phyloP scores from a whole-genome alignment of 345 rosid genomes.

The Hibiscus mutabilis region DNA sequence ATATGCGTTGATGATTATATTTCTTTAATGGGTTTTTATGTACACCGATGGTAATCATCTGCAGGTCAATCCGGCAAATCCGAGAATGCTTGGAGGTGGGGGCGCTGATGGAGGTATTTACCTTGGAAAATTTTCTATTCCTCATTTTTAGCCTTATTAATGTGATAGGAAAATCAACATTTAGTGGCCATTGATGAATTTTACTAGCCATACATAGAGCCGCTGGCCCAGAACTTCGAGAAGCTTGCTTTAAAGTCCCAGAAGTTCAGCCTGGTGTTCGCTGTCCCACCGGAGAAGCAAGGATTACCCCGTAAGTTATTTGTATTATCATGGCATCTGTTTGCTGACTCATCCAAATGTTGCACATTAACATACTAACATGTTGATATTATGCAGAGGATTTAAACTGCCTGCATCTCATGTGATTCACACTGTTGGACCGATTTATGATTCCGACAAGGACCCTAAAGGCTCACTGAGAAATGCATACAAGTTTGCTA shows the following conservation, averaged over 20 bases:
- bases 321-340: not conserved
- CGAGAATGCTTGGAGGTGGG: slow-evolving; percentile 83
- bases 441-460: slow-evolving; percentile 44
- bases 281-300: slow-evolving; percentile 83
- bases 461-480: slow-evolving; percentile 50
- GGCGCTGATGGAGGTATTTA: slow-evolving; percentile 85
- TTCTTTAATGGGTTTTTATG: not conserved
- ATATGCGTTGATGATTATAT: not conserved
- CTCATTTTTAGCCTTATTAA: not conserved
- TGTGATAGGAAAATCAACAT: not conserved
- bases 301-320: slow-evolving; percentile 53
- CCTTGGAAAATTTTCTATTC: not conserved
- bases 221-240: slow-evolving; percentile 67
- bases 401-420: slow-evolving; percentile 7
- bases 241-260: slow-evolving; percentile 62
- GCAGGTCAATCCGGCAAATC: slow-evolving; percentile 83
- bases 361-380: not conserved
- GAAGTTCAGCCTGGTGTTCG: slow-evolving; percentile 61
- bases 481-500: slow-evolving; percentile 53
- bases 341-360: not conserved
- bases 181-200: slow-evolving; percentile 5
- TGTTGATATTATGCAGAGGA: slow-evolving; percentile 1
- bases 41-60: not conserved
- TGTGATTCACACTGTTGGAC: slow-evolving; percentile 28
- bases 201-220: slow-evolving; percentile 66